Conservation (phyloP, 306 rosid species). For the Glycine latifolia region DNA sequence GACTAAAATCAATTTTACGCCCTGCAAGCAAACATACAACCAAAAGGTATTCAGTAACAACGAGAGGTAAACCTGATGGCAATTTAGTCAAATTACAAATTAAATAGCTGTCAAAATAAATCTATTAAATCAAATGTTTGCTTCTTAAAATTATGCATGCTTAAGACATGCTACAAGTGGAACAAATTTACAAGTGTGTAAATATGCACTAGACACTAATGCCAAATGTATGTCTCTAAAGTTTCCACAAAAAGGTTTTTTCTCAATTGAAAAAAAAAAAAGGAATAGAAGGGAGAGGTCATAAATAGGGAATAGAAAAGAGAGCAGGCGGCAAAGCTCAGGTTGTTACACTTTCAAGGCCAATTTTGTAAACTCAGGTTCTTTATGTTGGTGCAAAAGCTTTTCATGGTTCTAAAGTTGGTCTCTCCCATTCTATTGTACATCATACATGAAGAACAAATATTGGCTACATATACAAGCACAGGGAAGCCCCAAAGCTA, state of each 20-base stretch:
- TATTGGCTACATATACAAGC: not conserved
- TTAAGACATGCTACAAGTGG: conserved; percentile 5
- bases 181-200: not conserved
- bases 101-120: conserved; percentile 27
- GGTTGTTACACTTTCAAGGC: not conserved
- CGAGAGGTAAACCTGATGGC: not conserved
- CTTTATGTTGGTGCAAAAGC: conserved; percentile 13
- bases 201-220: not conserved
- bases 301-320: not conserved
- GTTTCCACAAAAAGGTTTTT: not conserved
- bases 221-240: not conserved
- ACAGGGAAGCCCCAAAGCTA: conserved; percentile 6
- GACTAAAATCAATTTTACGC: conserved; percentile 71
- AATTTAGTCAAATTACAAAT: not conserved
- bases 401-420: conserved; percentile 10
- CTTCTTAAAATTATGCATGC: conserved; percentile 26
- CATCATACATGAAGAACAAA: not conserved
- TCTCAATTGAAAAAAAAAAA: not conserved
- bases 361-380: not conserved
- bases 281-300: not conserved
- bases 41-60: conserved; percentile 31
- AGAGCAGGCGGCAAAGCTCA: not conserved
- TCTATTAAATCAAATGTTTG: conserved; percentile 25
- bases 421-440: conserved; percentile 29
- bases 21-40: conserved; percentile 55